Evolutionary conservation across 1,284 basidiomycete genomes (phyloP).

Genomic region (Volvariella volvacea): DNA sequence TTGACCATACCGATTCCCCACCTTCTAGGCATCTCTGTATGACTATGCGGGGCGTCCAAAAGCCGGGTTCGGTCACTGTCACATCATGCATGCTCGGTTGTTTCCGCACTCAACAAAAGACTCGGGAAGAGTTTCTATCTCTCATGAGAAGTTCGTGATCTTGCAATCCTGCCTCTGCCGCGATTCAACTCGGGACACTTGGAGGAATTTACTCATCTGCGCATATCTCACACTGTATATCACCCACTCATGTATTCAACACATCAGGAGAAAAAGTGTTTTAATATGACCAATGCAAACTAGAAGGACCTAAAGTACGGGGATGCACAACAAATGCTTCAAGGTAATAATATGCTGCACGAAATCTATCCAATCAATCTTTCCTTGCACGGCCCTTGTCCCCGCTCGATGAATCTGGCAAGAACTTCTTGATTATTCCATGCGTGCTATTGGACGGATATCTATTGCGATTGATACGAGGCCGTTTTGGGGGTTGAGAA

Average conservation of each 20-base stretch:
- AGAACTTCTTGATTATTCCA: conserved; percentile 47
- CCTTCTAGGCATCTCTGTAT: conserved; percentile 89
- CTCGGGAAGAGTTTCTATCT: conserved; percentile 90
- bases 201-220: conserved; percentile 2
- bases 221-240: not conserved
- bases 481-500: conserved; percentile 36
- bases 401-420: conserved; percentile 53
- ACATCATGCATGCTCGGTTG: conserved; percentile 99
- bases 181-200: conserved; percentile 29
- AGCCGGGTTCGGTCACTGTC: conserved; percentile 92
- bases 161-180: conserved; percentile 8
- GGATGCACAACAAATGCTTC: too few relatives aligned
- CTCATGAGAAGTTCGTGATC: conserved; percentile 55
- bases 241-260: not conserved
- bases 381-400: conserved; percentile 51
- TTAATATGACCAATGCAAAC: not conserved
- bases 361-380: conserved; percentile 28
- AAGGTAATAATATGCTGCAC: conserved; percentile 1
- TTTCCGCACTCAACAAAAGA: conserved; percentile 96
- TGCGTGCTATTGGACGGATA: conserved; percentile 22
- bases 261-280: not conserved
- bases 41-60: conserved; percentile 99
- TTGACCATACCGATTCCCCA: conserved; percentile 11
- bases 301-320: too few relatives aligned
- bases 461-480: conserved; percentile 33